Evolutionary conservation across 331 rosid genomes (phyloP), one percentile per base, ranked within the genome.

Genomic region (Pyracantha coccinea): DNA sequence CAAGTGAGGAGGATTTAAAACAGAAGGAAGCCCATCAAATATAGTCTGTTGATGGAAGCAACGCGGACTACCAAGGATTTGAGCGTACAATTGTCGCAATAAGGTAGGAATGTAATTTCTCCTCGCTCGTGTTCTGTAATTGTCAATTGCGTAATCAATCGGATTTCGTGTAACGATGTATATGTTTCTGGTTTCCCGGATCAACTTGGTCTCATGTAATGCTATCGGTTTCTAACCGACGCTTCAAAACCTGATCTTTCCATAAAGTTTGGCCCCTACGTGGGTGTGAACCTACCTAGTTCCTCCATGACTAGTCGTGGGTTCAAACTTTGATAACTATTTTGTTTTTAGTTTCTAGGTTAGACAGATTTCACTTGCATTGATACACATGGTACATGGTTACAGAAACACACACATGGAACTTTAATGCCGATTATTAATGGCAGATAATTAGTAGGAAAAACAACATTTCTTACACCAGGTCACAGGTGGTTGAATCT

Each of bases 11-110:
- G 72, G 86, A 65, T 77, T 65, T 82, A 66, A 94, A 88, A 73
- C 85, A 76, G 81, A 80, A 83, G 81, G 87, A 85, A 79, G 74
- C 93, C 67, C 92, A 79, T 67, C 90, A 86, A 72, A 72, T 91
- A 72, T 90, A 74, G 75, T 83, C 68, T 81, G 55, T 74, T 50
- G 65, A 19, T 79, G 61, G 78, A 81, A 76, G 57, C 58, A 16
- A 70, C 50, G 45, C 62, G 62, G 69, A 73, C 72, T 65, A 44
- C 75, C 57, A 44, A 44, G 72, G 38, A 78, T 83, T 73, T 73
- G 69, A 41, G 68, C 23, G 75, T 33, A 32, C 57, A 72, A 35
- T 23, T 73, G 44, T 60, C 25, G 3, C 59, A 73, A 27, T 73
- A 73, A 73, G 59, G 59, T 60, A 73, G 60, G n/a, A 59, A 16